Percentiles rank a stretch among this genome's conserved stretches.
Evolutionary conservation across 108 stramenopile genomes (phyloP).

Genomic region (Cyclotella sp.): DNA sequence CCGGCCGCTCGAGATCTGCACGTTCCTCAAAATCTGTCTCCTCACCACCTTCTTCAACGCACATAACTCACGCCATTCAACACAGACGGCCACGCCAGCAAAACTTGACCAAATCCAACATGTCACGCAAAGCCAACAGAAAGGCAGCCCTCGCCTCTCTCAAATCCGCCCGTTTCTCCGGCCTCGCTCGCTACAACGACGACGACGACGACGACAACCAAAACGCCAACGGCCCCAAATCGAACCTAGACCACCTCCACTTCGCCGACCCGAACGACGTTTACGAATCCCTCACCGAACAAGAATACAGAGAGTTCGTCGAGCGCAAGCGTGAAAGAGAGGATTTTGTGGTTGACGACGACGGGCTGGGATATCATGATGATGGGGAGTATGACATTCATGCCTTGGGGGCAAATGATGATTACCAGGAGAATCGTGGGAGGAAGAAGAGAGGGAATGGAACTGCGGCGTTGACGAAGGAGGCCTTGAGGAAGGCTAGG

Average conservation of each 20-base stretch:
- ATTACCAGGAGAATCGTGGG: neutral
- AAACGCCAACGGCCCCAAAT: neutral
- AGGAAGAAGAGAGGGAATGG: slow-evolving; percentile 35
- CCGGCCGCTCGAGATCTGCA: too few relatives aligned
- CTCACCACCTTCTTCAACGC: neutral
- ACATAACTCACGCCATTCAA: neutral
- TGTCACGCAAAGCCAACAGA: slow-evolving; percentile 19
- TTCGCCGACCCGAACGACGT: slow-evolving; percentile 76
- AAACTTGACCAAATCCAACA: neutral
- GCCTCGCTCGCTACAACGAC: slow-evolving; percentile 26
- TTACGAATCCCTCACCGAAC: slow-evolving; percentile 90
- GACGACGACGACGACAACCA: slow-evolving; percentile 56
- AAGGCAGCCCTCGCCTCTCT: slow-evolving; percentile 46
- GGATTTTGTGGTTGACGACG: slow-evolving; percentile 99
- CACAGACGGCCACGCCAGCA: neutral
- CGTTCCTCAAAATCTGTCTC: too few relatives aligned
- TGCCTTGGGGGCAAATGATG: slow-evolving; percentile 57
- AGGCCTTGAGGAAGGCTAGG: slow-evolving; percentile 73
- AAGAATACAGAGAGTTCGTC: slow-evolving; percentile 85
- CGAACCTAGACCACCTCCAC: slow-evolving; percentile 26
- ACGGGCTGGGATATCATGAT: slow-evolving; percentile 97
- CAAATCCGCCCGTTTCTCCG: slow-evolving; percentile 23
- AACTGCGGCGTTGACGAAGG: slow-evolving; percentile 65
- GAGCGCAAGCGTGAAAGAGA: slow-evolving; percentile 88
- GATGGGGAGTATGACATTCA: slow-evolving; percentile 95